A percentile compares a stretch with the other conserved stretches of the same genome.
These are phyloP conservation scores for Hymenoscyphus fraxineus DNA, from an alignment of 2,329 filamentous ascomycete species.

Conservation along the genomic window DNA sequence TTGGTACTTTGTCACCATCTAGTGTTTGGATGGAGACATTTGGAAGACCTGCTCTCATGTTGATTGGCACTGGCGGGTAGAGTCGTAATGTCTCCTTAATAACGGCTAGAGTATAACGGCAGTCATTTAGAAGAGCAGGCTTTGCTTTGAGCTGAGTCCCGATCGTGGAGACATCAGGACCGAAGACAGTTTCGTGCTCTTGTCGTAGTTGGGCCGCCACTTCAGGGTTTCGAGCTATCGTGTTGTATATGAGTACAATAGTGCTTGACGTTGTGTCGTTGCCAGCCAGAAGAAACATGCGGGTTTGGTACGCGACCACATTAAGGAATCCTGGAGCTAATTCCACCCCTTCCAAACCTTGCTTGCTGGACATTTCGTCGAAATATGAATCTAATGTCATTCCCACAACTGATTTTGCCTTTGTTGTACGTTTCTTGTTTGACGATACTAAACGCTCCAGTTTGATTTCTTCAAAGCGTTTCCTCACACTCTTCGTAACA, in stretches of 20 bases:
- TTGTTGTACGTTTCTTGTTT: neutral
- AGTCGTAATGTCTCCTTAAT: neutral
- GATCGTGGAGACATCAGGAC: neutral
- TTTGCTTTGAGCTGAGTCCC: neutral
- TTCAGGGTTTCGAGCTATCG: neutral
- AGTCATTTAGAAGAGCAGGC: neutral
- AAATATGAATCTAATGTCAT: neutral
- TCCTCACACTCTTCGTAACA: neutral
- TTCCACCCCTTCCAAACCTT: neutral
- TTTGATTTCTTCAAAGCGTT: neutral
- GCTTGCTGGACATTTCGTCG: neutral
- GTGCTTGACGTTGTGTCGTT: neutral
- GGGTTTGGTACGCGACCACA: neutral
- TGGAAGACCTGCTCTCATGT: neutral
- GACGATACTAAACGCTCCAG: neutral
- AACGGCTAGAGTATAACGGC: neutral
- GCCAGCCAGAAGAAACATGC: neutral
- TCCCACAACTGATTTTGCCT: neutral
- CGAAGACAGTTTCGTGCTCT: neutral
- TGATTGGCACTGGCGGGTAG: neutral
- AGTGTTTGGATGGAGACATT: neutral
- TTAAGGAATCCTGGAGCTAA: neutral
- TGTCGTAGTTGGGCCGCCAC: neutral
- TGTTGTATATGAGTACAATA: neutral
- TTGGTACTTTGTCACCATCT: neutral